Evolutionary conservation across 208 protist species (phyloP).

Genomic region (Trypanosoma vivax): DNA sequence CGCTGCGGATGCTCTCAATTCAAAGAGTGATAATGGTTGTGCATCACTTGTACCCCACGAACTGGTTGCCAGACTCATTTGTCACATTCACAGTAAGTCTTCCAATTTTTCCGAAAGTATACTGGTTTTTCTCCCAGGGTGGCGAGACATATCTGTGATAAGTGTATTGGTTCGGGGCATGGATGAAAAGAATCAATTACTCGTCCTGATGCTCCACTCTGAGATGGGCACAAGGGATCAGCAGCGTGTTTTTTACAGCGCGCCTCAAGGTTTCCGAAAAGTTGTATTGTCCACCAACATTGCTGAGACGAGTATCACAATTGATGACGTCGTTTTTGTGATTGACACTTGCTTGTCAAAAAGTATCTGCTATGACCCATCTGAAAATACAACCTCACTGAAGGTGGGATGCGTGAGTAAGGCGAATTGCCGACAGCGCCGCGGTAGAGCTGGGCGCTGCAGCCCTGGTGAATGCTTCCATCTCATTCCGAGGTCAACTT

Average conservation of each 20-base stretch:
- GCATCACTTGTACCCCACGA: constrained; percentile 70
- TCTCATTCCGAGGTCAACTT: constrained; percentile 61
- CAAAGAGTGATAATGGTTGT: constrained; percentile 40
- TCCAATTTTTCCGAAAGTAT: constrained; percentile 56
- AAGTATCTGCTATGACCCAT: constrained; percentile 79
- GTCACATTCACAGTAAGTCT: constrained; percentile 39
- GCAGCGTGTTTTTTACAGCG: constrained; percentile 85
- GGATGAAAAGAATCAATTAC: constrained; percentile 40
- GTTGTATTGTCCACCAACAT: constrained; percentile 96
- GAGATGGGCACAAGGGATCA: constrained; percentile 85
- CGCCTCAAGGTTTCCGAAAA: constrained; percentile 76
- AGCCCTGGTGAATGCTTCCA: constrained; percentile 76
- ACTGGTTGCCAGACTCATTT: constrained; percentile 54
- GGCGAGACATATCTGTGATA: constrained; percentile 79
- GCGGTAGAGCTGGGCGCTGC: constrained; percentile 90
- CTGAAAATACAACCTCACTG: constrained; percentile 71
- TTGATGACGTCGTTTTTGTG: constrained; percentile 93
- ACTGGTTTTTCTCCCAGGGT: constrained; percentile 87
- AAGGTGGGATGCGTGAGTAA: constrained; percentile 72
- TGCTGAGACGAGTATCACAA: constrained; percentile 95
- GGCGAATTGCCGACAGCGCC: constrained; percentile 83
- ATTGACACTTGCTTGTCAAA: constrained; percentile 94
- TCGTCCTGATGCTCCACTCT: constrained; percentile 85
- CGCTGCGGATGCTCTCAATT: constrained; percentile 49
- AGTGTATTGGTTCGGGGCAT: constrained; percentile 44